Base-by-base conservation (phyloP, 352 stramenopile genomes). In the Pythium diclinum region DNA sequence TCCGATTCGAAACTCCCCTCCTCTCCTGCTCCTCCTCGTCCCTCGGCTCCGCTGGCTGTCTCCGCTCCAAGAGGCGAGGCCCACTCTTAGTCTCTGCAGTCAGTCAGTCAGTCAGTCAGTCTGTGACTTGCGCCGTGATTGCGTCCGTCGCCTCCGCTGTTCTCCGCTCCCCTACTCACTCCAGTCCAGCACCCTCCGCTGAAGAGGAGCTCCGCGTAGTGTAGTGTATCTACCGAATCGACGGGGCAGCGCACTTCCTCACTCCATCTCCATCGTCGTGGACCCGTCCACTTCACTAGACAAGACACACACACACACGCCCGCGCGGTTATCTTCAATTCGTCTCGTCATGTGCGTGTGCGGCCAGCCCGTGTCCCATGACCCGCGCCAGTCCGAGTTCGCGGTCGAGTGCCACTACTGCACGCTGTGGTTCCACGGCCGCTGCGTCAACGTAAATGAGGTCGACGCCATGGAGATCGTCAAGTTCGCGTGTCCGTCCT, bases 331-430 rank as follows among this genome's bases (percentile, higher is more conserved):
- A 40, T 49, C 36, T 59, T 19, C 23, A 30, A 10, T 30, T 11
- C 42, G n/a, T 33, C 38, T 47, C 64, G 49, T 21, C 53, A 69
- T 73, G 61, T 73, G 67, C 61, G 59, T 73, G 40, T 73, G 67
- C 34, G 67, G 67, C 55, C 38, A 66, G 30, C 61, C 61, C 13
- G 61, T 62, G 42, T 61, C 54, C 38, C 61, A 73, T 56, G 67
- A 67, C 54, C 57, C 67, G 56, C 56, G 55, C 46, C 52, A 61
- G 14, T 54, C 60, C 47, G 57, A 69, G 59, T 89, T 91, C 67
- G 72, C 88, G 28, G 48, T 91, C 52, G 79, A 89, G 57, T 91
- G 79, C 59, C 78, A 87, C 59, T 88, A 78, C 70, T 91, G 82
- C 64, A 68, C 71, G 17, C 75, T 68, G n/a, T 91, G 82, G 82